These are phyloP conservation scores for Nicotiana obtusifolia DNA, from an alignment of 257 asterid species.

Conservation along the genomic window DNA sequence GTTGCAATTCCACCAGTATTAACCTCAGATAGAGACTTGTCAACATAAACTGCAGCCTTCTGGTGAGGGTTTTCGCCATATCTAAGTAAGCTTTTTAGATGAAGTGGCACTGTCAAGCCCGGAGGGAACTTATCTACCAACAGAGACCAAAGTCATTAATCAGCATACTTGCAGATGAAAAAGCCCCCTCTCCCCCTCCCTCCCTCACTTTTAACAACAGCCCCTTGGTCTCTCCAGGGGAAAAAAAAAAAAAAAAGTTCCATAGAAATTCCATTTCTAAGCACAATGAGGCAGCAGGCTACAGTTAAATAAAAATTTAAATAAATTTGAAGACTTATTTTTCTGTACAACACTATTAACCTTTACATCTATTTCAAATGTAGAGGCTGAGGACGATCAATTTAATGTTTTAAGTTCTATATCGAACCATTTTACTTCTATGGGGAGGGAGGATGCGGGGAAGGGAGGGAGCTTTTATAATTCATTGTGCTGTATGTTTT, in stretches of 20 bases:
- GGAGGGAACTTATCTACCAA: conserved; percentile 78
- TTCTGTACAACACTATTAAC: neutral
- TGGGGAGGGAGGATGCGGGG: neutral
- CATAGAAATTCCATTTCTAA: neutral
- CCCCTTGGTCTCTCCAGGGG: neutral
- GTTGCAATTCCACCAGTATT: conserved; percentile 94
- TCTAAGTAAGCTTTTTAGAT: conserved; percentile 74
- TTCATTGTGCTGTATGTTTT: neutral
- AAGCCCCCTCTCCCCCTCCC: neutral
- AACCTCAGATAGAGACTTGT: conserved; percentile 90
- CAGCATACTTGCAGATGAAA: neutral
- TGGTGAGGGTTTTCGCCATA: conserved; percentile 99
- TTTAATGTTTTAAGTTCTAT: neutral
- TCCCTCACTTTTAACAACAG: neutral
- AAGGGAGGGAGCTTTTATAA: neutral
- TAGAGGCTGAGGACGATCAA: neutral
- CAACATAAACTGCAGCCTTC: conserved; percentile 88
- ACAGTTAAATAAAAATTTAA: neutral
- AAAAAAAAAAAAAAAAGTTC: neutral
- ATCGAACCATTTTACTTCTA: neutral
- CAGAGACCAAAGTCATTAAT: conserved; percentile 8
- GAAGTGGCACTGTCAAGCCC: conserved; percentile 62
- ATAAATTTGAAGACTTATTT: neutral
- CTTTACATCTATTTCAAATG: neutral
- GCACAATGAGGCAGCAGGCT: neutral